Conservation (phyloP, 768 basidiomycete genomes). For the Suillus discolor region DNA sequence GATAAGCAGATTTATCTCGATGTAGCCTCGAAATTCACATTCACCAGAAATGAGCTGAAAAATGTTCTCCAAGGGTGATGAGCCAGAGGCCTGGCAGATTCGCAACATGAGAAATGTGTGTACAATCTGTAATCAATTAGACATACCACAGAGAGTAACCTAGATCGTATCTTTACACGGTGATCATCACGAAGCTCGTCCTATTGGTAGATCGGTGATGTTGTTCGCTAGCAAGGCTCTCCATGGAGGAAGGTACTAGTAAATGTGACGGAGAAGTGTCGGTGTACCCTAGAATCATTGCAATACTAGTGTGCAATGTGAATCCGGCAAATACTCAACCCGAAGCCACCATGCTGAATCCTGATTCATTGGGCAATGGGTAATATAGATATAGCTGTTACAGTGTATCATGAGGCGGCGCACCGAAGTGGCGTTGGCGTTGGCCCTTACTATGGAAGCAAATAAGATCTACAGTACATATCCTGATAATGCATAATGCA, state of each 20-base stretch:
- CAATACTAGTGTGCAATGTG: background rate
- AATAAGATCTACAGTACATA: too few species aligned
- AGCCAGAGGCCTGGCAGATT: background rate
- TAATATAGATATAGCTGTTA: too few species aligned
- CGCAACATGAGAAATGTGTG: background rate
- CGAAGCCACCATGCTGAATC: too few species aligned
- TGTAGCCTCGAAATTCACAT: background rate
- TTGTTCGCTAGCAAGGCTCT: background rate
- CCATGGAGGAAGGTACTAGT: too few species aligned
- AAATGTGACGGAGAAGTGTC: background rate
- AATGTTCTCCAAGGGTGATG: background rate
- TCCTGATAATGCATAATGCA: too few species aligned
- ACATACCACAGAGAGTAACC: background rate
- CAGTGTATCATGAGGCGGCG: too few species aligned
- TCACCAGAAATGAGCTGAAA: background rate
- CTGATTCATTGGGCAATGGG: too few species aligned
- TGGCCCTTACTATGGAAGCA: too few species aligned
- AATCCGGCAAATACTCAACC: too few species aligned
- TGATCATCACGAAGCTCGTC: background rate
- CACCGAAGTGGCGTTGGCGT: too few species aligned
- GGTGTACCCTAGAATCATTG: too few species aligned
- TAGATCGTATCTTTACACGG: background rate
- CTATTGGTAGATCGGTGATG: background rate
- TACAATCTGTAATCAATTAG: background rate
- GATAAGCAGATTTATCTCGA: background rate